Conservation (phyloP, 2,329 filamentous ascomycete species). For the Colletotrichum simmondsii region DNA sequence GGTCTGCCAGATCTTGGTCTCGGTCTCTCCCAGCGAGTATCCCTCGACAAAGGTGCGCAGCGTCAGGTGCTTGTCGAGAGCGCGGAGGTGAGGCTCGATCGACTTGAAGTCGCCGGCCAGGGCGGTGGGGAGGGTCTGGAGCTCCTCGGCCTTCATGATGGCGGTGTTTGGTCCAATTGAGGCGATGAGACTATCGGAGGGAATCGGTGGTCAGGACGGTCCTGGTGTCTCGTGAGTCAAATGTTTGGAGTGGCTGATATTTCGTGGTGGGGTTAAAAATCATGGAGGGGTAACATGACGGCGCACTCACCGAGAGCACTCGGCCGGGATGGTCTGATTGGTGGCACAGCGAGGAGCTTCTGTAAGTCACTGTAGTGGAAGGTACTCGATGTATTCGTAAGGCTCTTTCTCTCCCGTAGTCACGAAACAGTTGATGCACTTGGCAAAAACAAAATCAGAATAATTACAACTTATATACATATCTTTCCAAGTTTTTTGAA, state of each 20-base stretch:
- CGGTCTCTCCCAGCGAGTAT: slow-evolving; percentile 80
- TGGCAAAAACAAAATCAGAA: accelerated
- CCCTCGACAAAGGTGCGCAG: slow-evolving; percentile 88
- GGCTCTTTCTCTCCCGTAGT: too few species aligned
- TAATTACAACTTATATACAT: accelerated
- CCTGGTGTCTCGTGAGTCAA: slow-evolving; percentile 36
- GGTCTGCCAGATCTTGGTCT: slow-evolving; percentile 85
- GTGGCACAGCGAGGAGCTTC: background rate
- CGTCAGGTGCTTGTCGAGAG: slow-evolving; percentile 87
- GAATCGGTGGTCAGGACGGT: slow-evolving; percentile 11
- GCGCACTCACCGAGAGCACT: slow-evolving; percentile 24
- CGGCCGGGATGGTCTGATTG: slow-evolving; percentile 14
- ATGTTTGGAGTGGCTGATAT: slow-evolving; percentile 31
- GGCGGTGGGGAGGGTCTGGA: slow-evolving; percentile 61
- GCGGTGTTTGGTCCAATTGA: slow-evolving; percentile 31
- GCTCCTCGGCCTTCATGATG: slow-evolving; percentile 68
- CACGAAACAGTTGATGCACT: too few species aligned
- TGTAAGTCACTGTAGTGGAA: background rate
- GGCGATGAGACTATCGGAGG: slow-evolving; percentile 12
- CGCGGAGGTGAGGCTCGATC: slow-evolving; percentile 77
- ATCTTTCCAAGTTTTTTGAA: background rate
- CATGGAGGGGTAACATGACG: slow-evolving; percentile 32
- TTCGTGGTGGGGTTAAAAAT: slow-evolving; percentile 35
- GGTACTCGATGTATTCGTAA: too few species aligned
- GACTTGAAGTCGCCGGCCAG: slow-evolving; percentile 81